Evolutionary conservation across 257 asterid species (phyloP), one percentile per base, ranked within the genome.

Genomic region (Solanum arcanum): DNA sequence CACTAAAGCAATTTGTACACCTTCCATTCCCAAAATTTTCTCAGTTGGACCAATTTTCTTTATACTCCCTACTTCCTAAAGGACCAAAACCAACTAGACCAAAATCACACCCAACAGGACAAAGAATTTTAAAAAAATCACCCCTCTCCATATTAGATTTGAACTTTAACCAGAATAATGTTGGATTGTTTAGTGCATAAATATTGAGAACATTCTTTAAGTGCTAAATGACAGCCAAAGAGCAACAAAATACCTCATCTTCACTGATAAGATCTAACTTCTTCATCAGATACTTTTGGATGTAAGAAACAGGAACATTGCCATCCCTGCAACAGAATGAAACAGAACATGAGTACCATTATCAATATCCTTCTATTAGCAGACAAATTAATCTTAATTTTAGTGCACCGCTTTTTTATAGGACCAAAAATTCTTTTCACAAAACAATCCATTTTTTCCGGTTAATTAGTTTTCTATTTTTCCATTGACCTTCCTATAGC

Each of bases 201-300:
- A 25, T 44, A 39, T 77, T 25, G 39, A 44, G 39, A 44, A 15
- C 83, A 77, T 44, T 47, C 84, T 80, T 20, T 27, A 9, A 46
- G 84, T 27, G 68, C 27, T 80, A 80, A 80, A 21, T 74, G 74
- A 5, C 5, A 86, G 39, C 84, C 31, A 49, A 33, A 73, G 52
- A 49, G 37, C 74, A 86, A 66, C 16, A 86, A 86, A 73, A 4
- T 89, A 97, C 99, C 99, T 95, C 99, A 18, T 93, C 97, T 90
- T 95, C 98, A 86, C 86, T 92, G 35, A 91, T 74, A 52, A 97
- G 99, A 87, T 93, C 94, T 86, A 91, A 95, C 91, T 93, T 92
- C 88, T 74, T 86, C 90, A 83, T 88, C 86, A 93, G 93, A 91
- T 93, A 93, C 86, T 91, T 91, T 37, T 91, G 95, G 87, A 93